Percentiles rank a stretch among this genome's conserved stretches.
Evolutionary conservation across 192 early-diverging fungal species (phyloP).

Genomic region (Phlyctochytrium bullatum): DNA sequence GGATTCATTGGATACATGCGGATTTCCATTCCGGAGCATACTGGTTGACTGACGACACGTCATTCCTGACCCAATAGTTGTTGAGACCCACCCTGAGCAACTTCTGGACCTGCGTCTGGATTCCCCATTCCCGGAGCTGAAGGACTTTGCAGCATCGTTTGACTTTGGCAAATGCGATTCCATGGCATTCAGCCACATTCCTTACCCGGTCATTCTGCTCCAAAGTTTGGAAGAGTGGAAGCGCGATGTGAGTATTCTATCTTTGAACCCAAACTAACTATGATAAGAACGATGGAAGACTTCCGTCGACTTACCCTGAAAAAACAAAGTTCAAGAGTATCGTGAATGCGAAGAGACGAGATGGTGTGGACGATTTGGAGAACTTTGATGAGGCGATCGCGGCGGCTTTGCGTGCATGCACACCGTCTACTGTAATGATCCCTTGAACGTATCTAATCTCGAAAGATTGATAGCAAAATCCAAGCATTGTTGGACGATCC

Average conservation of each 20-base stretch:
- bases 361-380: slow-evolving; percentile 59
- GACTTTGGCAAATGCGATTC: slow-evolving; percentile 66
- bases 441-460: not conserved
- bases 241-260: slow-evolving; percentile 41
- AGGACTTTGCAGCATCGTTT: slow-evolving; percentile 58
- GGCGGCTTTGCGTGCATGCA: slow-evolving; percentile 64
- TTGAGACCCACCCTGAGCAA: slow-evolving; percentile 83
- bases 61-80: slow-evolving; percentile 53
- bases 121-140: slow-evolving; percentile 74
- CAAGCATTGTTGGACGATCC: slow-evolving; percentile 54
- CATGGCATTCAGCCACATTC: slow-evolving; percentile 77
- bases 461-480: slow-evolving; percentile 48
- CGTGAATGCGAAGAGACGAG: slow-evolving; percentile 38
- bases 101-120: slow-evolving; percentile 79
- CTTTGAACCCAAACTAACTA: not conserved
- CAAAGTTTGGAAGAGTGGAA: slow-evolving; percentile 78
- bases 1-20: slow-evolving; percentile 80
- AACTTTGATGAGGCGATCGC: slow-evolving; percentile 86
- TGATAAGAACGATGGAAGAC: slow-evolving; percentile 54
- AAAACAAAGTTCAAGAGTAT: slow-evolving; percentile 64
- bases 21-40: slow-evolving; percentile 72
- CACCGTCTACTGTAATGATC: slow-evolving; percentile 44
- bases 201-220: slow-evolving; percentile 79
- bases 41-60: slow-evolving; percentile 60
- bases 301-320: slow-evolving; percentile 61